A percentile compares a stretch with the other conserved stretches of the same genome.
These are phyloP conservation scores for Pilatotrama ljubarskyi DNA, from an alignment of 768 basidiomycete species.

Conservation along the genomic window DNA sequence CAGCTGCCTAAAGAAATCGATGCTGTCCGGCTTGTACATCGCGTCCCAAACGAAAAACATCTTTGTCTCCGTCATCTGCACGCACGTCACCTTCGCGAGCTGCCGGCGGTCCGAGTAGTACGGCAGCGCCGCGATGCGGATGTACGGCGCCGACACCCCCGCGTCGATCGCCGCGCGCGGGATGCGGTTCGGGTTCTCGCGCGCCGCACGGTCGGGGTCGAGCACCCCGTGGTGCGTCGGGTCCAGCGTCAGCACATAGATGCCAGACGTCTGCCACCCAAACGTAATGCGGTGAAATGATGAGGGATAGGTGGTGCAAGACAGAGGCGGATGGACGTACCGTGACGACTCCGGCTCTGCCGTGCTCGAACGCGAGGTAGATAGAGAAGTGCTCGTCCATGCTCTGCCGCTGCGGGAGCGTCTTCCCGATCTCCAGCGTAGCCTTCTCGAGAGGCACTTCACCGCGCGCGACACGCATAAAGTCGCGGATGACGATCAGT, in stretches of 20 bases:
- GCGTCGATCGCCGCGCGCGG: slow-evolving; percentile 6
- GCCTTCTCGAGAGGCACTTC: slow-evolving; percentile 21
- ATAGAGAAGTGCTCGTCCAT: slow-evolving; percentile 19
- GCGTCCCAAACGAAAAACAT: slow-evolving; percentile 29
- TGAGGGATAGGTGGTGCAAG: background rate
- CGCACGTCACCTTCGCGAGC: slow-evolving; percentile 27
- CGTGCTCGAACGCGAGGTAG: slow-evolving; percentile 33
- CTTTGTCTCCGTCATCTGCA: slow-evolving; percentile 32
- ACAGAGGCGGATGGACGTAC: slow-evolving; percentile 18
- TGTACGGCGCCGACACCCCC: slow-evolving; percentile 6
- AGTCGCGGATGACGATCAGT: slow-evolving; percentile 37
- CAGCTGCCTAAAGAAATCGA: slow-evolving; percentile 7
- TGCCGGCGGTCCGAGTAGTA: slow-evolving; percentile 17
- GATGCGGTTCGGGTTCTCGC: slow-evolving; percentile 5
- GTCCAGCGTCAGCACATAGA: slow-evolving; percentile 30
- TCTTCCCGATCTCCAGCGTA: slow-evolving; percentile 22
- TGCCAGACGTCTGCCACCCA: slow-evolving; percentile 24
- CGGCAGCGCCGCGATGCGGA: slow-evolving; percentile 21
- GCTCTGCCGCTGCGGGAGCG: slow-evolving; percentile 2
- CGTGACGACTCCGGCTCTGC: slow-evolving; percentile 28
- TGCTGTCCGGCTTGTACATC: slow-evolving; percentile 14
- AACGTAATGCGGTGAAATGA: background rate
- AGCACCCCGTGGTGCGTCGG: slow-evolving; percentile 19
- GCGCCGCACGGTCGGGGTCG: slow-evolving; percentile 4
- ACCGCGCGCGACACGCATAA: slow-evolving; percentile 31